Base-by-base conservation (phyloP, 2,329 filamentous ascomycete genomes). In the Penicillium sclerotiorum region DNA sequence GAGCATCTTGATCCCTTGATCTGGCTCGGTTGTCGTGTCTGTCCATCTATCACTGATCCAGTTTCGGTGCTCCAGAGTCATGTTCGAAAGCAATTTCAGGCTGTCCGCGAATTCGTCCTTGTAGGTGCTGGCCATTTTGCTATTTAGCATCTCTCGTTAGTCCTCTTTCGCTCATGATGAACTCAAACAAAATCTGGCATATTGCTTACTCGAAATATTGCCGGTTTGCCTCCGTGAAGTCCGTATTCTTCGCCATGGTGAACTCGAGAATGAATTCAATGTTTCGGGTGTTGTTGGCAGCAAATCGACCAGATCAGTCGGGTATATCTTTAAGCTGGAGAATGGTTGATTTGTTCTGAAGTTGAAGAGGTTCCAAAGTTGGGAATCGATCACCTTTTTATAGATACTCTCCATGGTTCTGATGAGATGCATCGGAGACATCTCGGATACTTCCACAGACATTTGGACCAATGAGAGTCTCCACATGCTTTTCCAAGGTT, bases 41-140 rank as follows among this genome's bases (percentile, higher is more conserved):
- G 50, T 59, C 70, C 83, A 85, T 46, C 80, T 75, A 20, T 82
- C 78, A 35, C 83, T 84, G 49, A 89, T 80, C 74, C 87, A 88
- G 45, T 79, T 74, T 5, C 80, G 74, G 25, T 78, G 77, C 4
- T 68, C 68, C 53, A 76, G 74, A 12, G 88, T 75, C 57, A 81
- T 76, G 7, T 76, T 67, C 18, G 80, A 76, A n/a, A 89, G 71
- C 58, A 77, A 74, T 28, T 73, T 68, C 39, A 82, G 74, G 11
- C 79, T 75, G 59, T 80, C 79, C 43, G 76, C 74, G 57, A 83
- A 83, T 50, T 78, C 80, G 32, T 68, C 62, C 59, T 88, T 84
- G 61, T 87, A 86, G 2, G 70, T 69, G 2, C 78, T 71, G 3
- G 82, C 78, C 53, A 79, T 69, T 40, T 80, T 67, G 55, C 83